These are phyloP conservation scores for Davidsoniella virescens DNA, from an alignment of 2,329 filamentous ascomycete genomes.

Conservation along the genomic window DNA sequence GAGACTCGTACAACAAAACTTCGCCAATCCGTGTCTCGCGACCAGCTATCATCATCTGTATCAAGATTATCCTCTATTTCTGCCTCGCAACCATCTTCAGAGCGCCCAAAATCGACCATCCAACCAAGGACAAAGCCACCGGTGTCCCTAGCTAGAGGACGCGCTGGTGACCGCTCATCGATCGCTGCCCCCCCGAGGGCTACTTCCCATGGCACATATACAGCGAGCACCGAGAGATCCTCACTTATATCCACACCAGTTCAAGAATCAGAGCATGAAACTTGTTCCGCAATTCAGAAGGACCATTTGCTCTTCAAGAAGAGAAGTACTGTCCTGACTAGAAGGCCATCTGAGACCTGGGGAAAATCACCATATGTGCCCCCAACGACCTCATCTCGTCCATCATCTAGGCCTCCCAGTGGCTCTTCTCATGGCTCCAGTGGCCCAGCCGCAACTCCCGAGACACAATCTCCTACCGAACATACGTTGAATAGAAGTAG, in stretches of 20 bases:
- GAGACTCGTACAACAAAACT: slow-evolving; percentile 11
- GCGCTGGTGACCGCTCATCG: slow-evolving; percentile 5
- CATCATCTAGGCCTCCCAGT: slow-evolving; percentile 5
- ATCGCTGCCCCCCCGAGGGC: not conserved
- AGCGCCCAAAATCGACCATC: slow-evolving; percentile 5
- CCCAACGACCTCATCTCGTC: not conserved
- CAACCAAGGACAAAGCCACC: slow-evolving; percentile 4
- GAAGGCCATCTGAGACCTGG: slow-evolving; percentile 18
- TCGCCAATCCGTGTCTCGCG: slow-evolving; percentile 10
- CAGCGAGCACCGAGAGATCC: not conserved
- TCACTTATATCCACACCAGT: not conserved
- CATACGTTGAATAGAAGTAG: not conserved
- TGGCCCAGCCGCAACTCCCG: slow-evolving; percentile 12
- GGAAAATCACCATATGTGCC: slow-evolving; percentile 11
- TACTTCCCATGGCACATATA: slow-evolving; percentile 3
- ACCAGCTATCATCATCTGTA: slow-evolving; percentile 6
- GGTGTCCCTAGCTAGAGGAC: slow-evolving; percentile 5
- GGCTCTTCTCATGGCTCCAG: slow-evolving; percentile 11
- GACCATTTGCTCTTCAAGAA: slow-evolving; percentile 10
- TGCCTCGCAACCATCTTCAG: not conserved
- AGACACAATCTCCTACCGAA: slow-evolving; percentile 10
- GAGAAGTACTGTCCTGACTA: slow-evolving; percentile 17
- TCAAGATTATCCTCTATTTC: not conserved
- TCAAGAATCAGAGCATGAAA: slow-evolving; percentile 1
- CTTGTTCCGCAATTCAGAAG: not conserved